Conservation (phyloP, 2,329 filamentous ascomycete genomes). For the Fusarium sp. region DNA sequence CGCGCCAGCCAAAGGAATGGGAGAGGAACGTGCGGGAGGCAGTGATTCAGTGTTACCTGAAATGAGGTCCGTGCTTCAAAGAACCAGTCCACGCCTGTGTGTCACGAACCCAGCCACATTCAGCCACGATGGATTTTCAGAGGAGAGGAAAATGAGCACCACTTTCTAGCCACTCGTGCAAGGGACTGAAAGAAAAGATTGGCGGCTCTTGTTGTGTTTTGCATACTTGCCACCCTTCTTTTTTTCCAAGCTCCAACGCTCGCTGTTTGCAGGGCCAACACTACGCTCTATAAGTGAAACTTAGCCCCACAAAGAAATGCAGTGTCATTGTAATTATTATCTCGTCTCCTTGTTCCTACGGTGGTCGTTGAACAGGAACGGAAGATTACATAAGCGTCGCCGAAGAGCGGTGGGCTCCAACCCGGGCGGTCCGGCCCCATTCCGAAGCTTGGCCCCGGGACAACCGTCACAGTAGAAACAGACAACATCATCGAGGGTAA, state of each 20-base stretch:
- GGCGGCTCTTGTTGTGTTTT: neutral
- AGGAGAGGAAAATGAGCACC: neutral
- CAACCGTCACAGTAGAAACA: no score
- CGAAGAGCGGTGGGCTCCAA: neutral
- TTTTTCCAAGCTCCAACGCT: neutral
- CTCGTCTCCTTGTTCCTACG: neutral
- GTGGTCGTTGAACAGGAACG: neutral
- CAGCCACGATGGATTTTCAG: neutral
- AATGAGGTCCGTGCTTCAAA: neutral
- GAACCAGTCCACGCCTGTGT: neutral
- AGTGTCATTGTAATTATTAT: neutral
- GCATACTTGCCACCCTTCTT: neutral
- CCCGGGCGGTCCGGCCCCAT: no score
- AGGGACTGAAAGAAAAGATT: neutral
- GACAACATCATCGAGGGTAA: no score
- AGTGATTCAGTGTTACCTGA: neutral
- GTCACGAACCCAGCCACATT: neutral
- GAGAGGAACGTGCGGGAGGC: neutral
- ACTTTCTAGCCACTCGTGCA: neutral
- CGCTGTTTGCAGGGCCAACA: neutral
- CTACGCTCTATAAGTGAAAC: neutral
- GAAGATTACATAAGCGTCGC: neutral
- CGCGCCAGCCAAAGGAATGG: no score
- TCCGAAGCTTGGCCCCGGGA: neutral
- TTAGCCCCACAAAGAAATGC: neutral